Evolutionary conservation across 2,329 filamentous ascomycete species (phyloP).

Genomic region (Venturia asperata): DNA sequence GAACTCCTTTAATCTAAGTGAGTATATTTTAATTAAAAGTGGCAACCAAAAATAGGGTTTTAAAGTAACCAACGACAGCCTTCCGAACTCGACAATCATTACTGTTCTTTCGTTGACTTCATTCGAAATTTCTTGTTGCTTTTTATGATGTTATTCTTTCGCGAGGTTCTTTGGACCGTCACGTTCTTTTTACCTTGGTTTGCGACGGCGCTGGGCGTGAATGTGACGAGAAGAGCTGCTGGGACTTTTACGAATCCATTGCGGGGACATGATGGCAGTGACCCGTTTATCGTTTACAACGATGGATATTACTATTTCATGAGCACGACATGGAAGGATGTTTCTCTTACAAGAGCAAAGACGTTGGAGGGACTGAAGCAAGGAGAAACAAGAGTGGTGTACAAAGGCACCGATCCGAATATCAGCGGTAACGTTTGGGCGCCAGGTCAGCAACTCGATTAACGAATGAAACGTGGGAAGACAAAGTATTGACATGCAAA

Average conservation of each 20-base stretch:
- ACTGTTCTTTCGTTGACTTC: background rate
- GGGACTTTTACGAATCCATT: conserved; percentile 19
- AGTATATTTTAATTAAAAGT: background rate
- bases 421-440: conserved; percentile 20
- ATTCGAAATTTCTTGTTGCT: too few species aligned
- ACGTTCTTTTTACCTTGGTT: background rate
- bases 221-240: background rate
- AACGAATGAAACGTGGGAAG: too few species aligned
- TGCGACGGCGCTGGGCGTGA: background rate
- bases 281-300: conserved; percentile 20
- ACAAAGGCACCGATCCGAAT: conserved; percentile 7
- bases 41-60: background rate
- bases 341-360: conserved; percentile 18
- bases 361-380: conserved; percentile 21
- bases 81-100: background rate
- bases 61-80: too few species aligned
- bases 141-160: background rate
- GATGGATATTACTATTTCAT: conserved; percentile 20
- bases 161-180: background rate
- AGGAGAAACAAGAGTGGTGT: conserved; percentile 19
- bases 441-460: conserved; percentile 15
- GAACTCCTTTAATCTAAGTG: background rate
- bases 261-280: conserved; percentile 7
- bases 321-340: conserved; percentile 20
- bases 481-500: background rate